Evolutionary conservation across 768 basidiomycete species (phyloP).

Genomic region (Trametes sanguinea): DNA sequence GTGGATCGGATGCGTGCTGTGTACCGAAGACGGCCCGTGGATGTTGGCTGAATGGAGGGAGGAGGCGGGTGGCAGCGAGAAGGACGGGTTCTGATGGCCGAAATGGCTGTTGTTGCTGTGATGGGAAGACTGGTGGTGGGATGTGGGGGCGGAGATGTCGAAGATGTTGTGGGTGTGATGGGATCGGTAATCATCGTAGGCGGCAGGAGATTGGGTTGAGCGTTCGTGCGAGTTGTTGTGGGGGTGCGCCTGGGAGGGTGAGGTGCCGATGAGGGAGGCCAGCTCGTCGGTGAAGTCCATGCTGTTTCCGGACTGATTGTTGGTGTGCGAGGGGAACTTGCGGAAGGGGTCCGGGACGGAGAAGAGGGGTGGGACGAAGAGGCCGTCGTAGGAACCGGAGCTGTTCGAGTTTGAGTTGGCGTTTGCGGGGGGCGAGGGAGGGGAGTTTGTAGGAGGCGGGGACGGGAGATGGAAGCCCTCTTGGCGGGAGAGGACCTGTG

Average conservation of each 20-base stretch:
- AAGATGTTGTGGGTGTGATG: slow-evolving; percentile 58
- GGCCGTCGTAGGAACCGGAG: slow-evolving; percentile 33
- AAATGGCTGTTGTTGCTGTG: slow-evolving; percentile 23
- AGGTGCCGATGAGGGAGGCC: slow-evolving; percentile 53
- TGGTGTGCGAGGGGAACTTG: slow-evolving; percentile 45
- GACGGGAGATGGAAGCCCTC: slow-evolving; percentile 73
- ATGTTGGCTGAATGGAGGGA: slow-evolving; percentile 31
- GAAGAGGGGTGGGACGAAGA: slow-evolving; percentile 47
- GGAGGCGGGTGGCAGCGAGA: slow-evolving; percentile 34
- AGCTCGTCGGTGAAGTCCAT: slow-evolving; percentile 74
- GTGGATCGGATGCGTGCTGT: slow-evolving; percentile 29
- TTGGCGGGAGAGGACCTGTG: slow-evolving; percentile 56
- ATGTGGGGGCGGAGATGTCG: slow-evolving; percentile 55
- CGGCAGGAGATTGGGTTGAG: slow-evolving; percentile 40
- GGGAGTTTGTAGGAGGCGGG: slow-evolving; percentile 39
- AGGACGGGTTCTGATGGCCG: slow-evolving; percentile 29
- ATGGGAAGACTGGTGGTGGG: slow-evolving; percentile 36
- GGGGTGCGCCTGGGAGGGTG: slow-evolving; percentile 30
- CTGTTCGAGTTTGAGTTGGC: slow-evolving; percentile 24
- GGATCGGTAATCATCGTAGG: slow-evolving; percentile 37
- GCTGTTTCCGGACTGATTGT: slow-evolving; percentile 23
- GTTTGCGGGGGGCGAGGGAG: slow-evolving; percentile 32
- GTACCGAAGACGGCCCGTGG: slow-evolving; percentile 16
- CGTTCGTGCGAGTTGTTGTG: slow-evolving; percentile 43
- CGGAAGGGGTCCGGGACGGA: slow-evolving; percentile 58